Conservation (phyloP, 257 asterid species). For the Linaria vulgaris region DNA sequence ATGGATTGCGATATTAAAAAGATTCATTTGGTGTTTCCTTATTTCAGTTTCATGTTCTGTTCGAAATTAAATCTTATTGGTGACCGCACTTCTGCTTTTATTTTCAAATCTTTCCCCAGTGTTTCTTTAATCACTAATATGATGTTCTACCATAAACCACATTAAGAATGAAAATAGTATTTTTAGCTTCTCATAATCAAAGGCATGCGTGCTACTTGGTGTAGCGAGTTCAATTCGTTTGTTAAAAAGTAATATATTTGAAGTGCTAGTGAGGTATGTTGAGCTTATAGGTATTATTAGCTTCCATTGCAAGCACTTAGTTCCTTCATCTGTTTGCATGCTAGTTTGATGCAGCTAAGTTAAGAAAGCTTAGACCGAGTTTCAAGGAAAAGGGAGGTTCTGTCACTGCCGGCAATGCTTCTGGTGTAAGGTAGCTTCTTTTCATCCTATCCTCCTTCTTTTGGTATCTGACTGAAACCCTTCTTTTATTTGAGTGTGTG, state of each 20-base stretch:
- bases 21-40: conserved; percentile 15
- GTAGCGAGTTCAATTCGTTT: not conserved
- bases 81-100: not conserved
- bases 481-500: not conserved
- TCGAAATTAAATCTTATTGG: not conserved
- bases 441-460: conserved; percentile 20
- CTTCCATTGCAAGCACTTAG: conserved; percentile 1
- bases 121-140: conserved; percentile 6
- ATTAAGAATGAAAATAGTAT: not conserved
- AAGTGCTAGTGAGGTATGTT: conserved; percentile 2
- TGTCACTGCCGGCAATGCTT: conserved; percentile 97
- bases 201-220: not conserved
- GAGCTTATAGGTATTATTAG: not conserved
- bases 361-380: conserved; percentile 81
- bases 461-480: not conserved
- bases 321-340: conserved; percentile 26
- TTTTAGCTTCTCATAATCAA: not conserved
- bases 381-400: conserved; percentile 87
- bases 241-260: not conserved
- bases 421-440: conserved; percentile 72
- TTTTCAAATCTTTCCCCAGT: too few relatives aligned
- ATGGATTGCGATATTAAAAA: not conserved
- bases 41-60: conserved; percentile 1
- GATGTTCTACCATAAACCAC: not conserved
- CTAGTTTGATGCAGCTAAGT: conserved; percentile 81